Percentiles rank a stretch among this genome's conserved stretches.
Conservation (phyloP, 345 rosid genomes). For the Bruguiera gymnorhiza region DNA sequence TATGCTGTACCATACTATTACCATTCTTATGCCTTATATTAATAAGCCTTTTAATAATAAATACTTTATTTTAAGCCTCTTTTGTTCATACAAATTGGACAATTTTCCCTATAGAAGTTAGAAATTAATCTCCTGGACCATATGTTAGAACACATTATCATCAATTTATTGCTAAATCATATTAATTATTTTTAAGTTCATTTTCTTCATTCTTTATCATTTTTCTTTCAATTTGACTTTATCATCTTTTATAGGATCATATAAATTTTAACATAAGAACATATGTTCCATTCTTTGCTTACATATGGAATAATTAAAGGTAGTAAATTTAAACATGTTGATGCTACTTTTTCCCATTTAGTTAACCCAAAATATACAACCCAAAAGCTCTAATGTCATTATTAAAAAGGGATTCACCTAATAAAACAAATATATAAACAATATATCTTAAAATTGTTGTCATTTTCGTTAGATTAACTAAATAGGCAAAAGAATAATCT, state of each 20-base stretch:
- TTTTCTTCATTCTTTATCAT: background rate
- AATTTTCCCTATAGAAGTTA: background rate
- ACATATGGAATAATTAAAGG: conserved; percentile 5
- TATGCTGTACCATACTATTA: background rate
- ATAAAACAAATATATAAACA: too few relatives aligned
- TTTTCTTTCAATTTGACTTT: background rate
- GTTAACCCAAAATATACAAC: too few relatives aligned
- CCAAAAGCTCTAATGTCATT: too few relatives aligned
- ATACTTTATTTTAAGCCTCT: background rate
- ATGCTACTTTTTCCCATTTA: too few relatives aligned
- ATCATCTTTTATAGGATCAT: background rate
- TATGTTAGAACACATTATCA: too few relatives aligned
- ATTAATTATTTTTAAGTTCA: background rate
- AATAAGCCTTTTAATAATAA: too few relatives aligned
- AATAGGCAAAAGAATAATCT: too few relatives aligned
- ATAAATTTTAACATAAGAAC: conserved; percentile 4
- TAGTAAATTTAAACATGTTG: background rate
- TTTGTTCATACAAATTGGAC: too few relatives aligned
- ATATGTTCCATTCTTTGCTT: conserved; percentile 1
- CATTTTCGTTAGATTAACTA: too few relatives aligned
- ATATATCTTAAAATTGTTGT: too few relatives aligned
- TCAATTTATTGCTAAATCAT: background rate
- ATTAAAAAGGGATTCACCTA: too few relatives aligned
- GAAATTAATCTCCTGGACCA: background rate
- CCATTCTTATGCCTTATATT: background rate